Conservation (phyloP, 139 green algal genomes). For the Nannochloris sp. region DNA sequence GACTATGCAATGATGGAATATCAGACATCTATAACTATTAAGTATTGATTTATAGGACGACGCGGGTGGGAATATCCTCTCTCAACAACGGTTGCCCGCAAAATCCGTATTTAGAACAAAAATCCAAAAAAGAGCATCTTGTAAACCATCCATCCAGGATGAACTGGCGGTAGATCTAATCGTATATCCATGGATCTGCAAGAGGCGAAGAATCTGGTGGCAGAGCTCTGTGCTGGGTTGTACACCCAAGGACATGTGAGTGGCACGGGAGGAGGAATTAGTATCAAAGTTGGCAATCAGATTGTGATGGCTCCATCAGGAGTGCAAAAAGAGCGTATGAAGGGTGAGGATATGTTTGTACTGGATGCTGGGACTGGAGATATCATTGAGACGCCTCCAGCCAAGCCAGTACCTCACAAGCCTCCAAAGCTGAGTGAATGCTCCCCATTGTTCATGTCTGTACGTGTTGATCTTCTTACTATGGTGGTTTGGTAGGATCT, state of each 20-base stretch:
- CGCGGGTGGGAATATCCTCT: too few species aligned
- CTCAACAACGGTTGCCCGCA: too few species aligned
- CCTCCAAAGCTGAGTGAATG: slow-evolving; percentile 90
- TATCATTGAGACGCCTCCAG: slow-evolving; percentile 49
- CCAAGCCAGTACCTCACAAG: slow-evolving; percentile 56
- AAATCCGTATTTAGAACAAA: too few species aligned
- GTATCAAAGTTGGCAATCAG: slow-evolving; percentile 53
- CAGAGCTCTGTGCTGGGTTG: slow-evolving; percentile 69
- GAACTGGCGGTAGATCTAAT: background rate
- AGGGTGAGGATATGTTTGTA: slow-evolving; percentile 88
- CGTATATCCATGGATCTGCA: slow-evolving; percentile 5
- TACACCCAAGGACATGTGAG: slow-evolving; percentile 74
- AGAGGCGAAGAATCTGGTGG: slow-evolving; percentile 72
- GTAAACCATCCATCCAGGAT: too few species aligned
- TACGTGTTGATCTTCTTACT: slow-evolving; percentile 21
- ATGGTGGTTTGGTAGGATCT: too few species aligned
- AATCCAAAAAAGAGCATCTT: too few species aligned
- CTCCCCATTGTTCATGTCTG: slow-evolving; percentile 79
- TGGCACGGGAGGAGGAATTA: slow-evolving; percentile 83
- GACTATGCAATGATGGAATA: slow-evolving; percentile 47
- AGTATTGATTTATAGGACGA: background rate
- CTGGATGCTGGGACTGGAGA: slow-evolving; percentile 60
- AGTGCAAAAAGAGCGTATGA: slow-evolving; percentile 91
- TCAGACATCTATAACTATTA: slow-evolving; percentile 48
- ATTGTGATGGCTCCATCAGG: slow-evolving; percentile 84